Evolutionary conservation across 2,329 filamentous ascomycete genomes (phyloP).

Genomic region (Zalaria obscura): DNA sequence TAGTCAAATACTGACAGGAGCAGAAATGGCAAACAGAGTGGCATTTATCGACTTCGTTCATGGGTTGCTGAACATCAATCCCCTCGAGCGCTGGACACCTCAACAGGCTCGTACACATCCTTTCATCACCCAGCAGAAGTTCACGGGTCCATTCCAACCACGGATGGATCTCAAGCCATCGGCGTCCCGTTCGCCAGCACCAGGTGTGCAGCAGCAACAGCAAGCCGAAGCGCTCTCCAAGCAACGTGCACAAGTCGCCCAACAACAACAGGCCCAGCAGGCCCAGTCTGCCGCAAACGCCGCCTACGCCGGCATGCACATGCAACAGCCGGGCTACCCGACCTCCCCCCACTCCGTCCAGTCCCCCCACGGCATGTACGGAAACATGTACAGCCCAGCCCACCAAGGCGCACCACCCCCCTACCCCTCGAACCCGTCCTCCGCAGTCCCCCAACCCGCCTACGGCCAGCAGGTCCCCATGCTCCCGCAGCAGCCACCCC

Average conservation of each 20-base stretch:
- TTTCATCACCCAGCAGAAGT: slow-evolving; percentile 98
- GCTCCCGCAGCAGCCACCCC: slow-evolving; percentile 36
- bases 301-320: slow-evolving; percentile 50
- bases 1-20: slow-evolving; percentile 8
- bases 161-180: slow-evolving; percentile 92
- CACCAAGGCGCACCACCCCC: slow-evolving; percentile 63
- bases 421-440: slow-evolving; percentile 53
- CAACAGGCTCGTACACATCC: slow-evolving; percentile 95
- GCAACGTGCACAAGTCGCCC: slow-evolving; percentile 52
- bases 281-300: slow-evolving; percentile 22
- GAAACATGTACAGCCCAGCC: slow-evolving; percentile 53
- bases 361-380: slow-evolving; percentile 46
- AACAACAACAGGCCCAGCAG: slow-evolving; percentile 32
- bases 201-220: slow-evolving; percentile 88
- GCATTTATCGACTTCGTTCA: slow-evolving; percentile 98
- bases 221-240: slow-evolving; percentile 90
- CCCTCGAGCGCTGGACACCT: slow-evolving; percentile 91
- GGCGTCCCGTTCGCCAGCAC: slow-evolving; percentile 76
- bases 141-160: slow-evolving; percentile 86
- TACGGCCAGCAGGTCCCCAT: slow-evolving; percentile 64
- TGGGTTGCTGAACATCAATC: slow-evolving; percentile 85
- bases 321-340: slow-evolving; percentile 32
- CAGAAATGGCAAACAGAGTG: slow-evolving; percentile 96
- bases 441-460: slow-evolving; percentile 25
- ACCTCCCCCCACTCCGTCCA: slow-evolving; percentile 17